phyloP scores from a whole-genome alignment of 495 filamentous ascomycete genomes.

The Neurospora cerealis region DNA sequence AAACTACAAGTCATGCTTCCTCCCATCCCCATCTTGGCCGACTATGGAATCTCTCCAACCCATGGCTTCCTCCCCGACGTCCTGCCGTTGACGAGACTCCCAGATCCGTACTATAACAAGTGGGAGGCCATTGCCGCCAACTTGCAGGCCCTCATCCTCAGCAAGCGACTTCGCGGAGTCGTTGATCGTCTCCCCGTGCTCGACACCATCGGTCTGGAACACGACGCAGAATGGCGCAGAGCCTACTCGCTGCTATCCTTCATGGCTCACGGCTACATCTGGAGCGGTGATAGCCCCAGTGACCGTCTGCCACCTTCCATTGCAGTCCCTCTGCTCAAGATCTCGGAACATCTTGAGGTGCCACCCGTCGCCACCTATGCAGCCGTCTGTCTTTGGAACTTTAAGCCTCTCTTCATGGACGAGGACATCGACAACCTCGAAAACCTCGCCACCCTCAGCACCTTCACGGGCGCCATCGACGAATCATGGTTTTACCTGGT shows the following conservation, averaged over 20 bases:
- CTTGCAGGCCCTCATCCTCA: conserved; percentile 78
- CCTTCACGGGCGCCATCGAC: conserved; percentile 91
- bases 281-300: conserved; percentile 75
- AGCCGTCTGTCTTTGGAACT: conserved; percentile 90
- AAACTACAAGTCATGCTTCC: conserved; percentile 66
- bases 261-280: conserved; percentile 88
- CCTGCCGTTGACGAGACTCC: conserved; percentile 67
- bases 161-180: conserved; percentile 63
- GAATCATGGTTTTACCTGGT: conserved; percentile 98
- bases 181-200: conserved; percentile 74
- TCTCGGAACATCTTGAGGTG: conserved; percentile 74
- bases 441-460: conserved; percentile 75
- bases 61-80: conserved; percentile 84
- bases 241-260: conserved; percentile 83
- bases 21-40: conserved; percentile 62
- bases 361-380: conserved; percentile 94
- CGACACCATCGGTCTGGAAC: conserved; percentile 65
- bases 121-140: conserved; percentile 84
- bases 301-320: conserved; percentile 78
- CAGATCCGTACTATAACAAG: conserved; percentile 81
- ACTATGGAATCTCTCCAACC: conserved; percentile 80
- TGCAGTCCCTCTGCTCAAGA: conserved; percentile 67
- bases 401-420: conserved; percentile 72
- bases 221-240: conserved; percentile 82
- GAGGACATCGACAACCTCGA: conserved; percentile 72